Percentiles rank a stretch among this genome's conserved stretches.
These are phyloP conservation scores for Fragilaria crotonensis DNA, from an alignment of 108 stramenopile species.

Conservation along the genomic window DNA sequence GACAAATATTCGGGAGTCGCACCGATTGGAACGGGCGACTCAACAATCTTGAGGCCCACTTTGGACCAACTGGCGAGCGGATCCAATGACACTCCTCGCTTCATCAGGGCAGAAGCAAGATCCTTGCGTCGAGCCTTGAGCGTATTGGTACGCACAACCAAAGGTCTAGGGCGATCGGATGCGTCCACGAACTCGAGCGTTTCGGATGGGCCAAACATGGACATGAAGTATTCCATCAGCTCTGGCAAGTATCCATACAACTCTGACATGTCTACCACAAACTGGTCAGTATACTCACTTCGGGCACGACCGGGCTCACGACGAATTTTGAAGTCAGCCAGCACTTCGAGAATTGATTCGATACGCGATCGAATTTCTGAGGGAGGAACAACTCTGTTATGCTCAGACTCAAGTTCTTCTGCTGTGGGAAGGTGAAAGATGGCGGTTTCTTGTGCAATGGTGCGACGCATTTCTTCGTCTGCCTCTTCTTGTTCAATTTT, in stretches of 20 bases:
- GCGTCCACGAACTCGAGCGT: conserved; percentile 94
- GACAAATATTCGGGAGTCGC: conserved; percentile 99
- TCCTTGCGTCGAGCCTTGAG: conserved; percentile 96
- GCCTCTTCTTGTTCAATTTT: conserved; percentile 67
- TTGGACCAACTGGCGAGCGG: conserved; percentile 96
- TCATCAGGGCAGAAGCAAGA: conserved; percentile 93
- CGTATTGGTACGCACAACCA: conserved; percentile 97
- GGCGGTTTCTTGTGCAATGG: conserved; percentile 65
- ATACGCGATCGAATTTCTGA: conserved; percentile 83
- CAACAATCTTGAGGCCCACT: conserved; percentile 96
- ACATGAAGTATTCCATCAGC: conserved; percentile 91
- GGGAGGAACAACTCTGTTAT: conserved; percentile 87
- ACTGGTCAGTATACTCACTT: conserved; percentile 89
- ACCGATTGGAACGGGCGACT: conserved; percentile 95
- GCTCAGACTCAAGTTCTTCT: conserved; percentile 78
- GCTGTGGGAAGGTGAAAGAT: conserved; percentile 76
- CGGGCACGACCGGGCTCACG: conserved; percentile 82
- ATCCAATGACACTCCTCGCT: conserved; percentile 95
- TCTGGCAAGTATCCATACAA: conserved; percentile 96
- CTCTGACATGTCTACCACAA: conserved; percentile 83
- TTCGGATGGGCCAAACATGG: conserved; percentile 90
- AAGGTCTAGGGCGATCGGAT: conserved; percentile 88
- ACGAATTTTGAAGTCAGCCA: conserved; percentile 85
- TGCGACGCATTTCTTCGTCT: conserved; percentile 70
- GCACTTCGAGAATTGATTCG: conserved; percentile 85